Conservation (phyloP, 1,139 yeast species). For the Yamadazyma dushanensis region DNA sequence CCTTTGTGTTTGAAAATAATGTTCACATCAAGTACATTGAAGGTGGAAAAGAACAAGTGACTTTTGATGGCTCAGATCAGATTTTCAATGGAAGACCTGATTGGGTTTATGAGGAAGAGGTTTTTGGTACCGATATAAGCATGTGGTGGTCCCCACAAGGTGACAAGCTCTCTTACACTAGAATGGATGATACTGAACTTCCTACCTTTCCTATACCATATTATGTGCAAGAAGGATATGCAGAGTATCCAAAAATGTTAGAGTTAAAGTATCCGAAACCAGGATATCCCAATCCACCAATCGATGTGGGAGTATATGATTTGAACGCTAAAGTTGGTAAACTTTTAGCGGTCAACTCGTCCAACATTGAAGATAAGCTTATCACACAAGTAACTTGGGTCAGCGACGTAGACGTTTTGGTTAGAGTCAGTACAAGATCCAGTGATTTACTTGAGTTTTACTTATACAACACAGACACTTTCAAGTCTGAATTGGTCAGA, state of each 20-base stretch:
- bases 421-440: constrained; percentile 45
- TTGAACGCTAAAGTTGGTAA: constrained; percentile 16
- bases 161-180: constrained; percentile 45
- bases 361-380: constrained; percentile 28
- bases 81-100: constrained; percentile 59
- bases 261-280: constrained; percentile 48
- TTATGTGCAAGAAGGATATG: constrained; percentile 47
- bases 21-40: constrained; percentile 41
- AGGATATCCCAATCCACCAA: constrained; percentile 44
- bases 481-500: constrained; percentile 35
- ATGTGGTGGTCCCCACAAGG: constrained; percentile 64
- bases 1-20: constrained; percentile 68
- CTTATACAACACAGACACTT: constrained; percentile 33
- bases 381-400: constrained; percentile 50
- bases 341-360: constrained; percentile 24
- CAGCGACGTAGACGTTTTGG: constrained; percentile 30
- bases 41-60: constrained; percentile 32
- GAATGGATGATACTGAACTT: constrained; percentile 52
- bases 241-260: constrained; percentile 42
- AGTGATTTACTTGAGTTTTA: constrained; percentile 43
- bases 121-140: constrained; percentile 48
- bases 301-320: constrained; percentile 40
- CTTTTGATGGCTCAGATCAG: constrained; percentile 50
- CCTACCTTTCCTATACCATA: constrained; percentile 55
- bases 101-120: constrained; percentile 67